Evolutionary conservation across 2,329 filamentous ascomycete species (phyloP).

Genomic region (Fusarium subtropicale): DNA sequence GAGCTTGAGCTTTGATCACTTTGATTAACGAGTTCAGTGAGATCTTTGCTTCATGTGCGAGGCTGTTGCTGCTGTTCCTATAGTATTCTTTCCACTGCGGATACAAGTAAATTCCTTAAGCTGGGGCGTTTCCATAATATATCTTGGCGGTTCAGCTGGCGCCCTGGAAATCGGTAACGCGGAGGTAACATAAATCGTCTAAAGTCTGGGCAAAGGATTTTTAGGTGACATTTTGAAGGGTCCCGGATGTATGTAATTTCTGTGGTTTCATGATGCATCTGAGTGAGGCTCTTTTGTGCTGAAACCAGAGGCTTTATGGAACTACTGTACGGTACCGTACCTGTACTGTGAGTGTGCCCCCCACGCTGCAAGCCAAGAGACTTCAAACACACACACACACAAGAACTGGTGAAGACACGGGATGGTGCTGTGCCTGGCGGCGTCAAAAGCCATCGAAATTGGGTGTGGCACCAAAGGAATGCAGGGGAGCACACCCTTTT

Average conservation of each 20-base stretch:
- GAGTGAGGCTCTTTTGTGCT: conserved; percentile 32
- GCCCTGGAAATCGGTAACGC: conserved; percentile 3
- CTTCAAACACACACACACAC: conserved; percentile 2
- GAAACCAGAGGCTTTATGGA: conserved; percentile 7
- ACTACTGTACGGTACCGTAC: background rate
- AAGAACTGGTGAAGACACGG: conserved; percentile 3
- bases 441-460: conserved; percentile 20
- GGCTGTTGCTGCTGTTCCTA: background rate
- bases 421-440: conserved; percentile 31
- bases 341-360: conserved; percentile 7
- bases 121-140: conserved; percentile 1
- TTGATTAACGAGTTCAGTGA: background rate
- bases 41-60: background rate
- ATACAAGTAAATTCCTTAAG: background rate
- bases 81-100: background rate
- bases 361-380: conserved; percentile 20
- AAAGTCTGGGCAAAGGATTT: conserved; percentile 10
- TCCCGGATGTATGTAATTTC: conserved; percentile 5
- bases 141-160: background rate
- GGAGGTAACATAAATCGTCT: conserved; percentile 5
- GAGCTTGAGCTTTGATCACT: conserved; percentile 29
- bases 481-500: conserved; percentile 22
- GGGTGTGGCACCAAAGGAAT: conserved; percentile 31
- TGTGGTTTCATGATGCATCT: conserved; percentile 34
- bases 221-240: conserved; percentile 13